Percentiles rank a stretch among this genome's conserved stretches.
Conservation (phyloP, 2,329 filamentous ascomycete species). For the Penicillium sp. region DNA sequence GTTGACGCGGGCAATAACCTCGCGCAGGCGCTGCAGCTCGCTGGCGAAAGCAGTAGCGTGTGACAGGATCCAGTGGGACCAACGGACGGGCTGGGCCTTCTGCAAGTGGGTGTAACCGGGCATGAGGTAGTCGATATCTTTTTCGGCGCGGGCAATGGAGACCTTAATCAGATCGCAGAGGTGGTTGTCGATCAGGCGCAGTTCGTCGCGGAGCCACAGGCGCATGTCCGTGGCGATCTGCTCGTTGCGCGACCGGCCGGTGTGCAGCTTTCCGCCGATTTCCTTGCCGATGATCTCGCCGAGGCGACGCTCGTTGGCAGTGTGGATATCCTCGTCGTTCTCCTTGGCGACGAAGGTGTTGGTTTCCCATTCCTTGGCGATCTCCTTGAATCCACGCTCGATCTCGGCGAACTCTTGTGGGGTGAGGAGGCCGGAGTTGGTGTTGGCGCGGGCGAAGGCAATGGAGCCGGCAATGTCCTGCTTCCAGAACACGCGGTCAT, state of each 20-base stretch:
- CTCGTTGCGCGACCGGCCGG: constrained; percentile 83
- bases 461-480: constrained; percentile 80
- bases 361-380: constrained; percentile 49
- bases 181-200: constrained; percentile 68
- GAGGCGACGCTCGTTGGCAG: constrained; percentile 69
- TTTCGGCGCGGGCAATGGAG: constrained; percentile 67
- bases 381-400: constrained; percentile 66
- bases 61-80: constrained; percentile 79
- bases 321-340: constrained; percentile 64
- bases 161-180: constrained; percentile 71
- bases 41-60: constrained; percentile 70
- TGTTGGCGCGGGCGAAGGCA: constrained; percentile 79
- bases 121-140: constrained; percentile 76
- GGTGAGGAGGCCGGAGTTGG: constrained; percentile 72
- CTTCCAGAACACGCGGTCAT: constrained; percentile 75
- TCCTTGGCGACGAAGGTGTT: constrained; percentile 39
- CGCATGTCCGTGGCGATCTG: constrained; percentile 90
- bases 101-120: constrained; percentile 88
- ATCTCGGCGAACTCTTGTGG: constrained; percentile 72
- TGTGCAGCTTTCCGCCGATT: constrained; percentile 85
- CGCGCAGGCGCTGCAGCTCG: constrained; percentile 75
- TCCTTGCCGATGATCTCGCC: constrained; percentile 86
- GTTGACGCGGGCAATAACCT: constrained; percentile 75
- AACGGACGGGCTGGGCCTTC: constrained; percentile 77
- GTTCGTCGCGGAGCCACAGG: constrained; percentile 77